Evolutionary conservation across 345 rosid species (phyloP), one percentile per base, ranked within the genome.

Genomic region (Rhodamnia rubescens): DNA sequence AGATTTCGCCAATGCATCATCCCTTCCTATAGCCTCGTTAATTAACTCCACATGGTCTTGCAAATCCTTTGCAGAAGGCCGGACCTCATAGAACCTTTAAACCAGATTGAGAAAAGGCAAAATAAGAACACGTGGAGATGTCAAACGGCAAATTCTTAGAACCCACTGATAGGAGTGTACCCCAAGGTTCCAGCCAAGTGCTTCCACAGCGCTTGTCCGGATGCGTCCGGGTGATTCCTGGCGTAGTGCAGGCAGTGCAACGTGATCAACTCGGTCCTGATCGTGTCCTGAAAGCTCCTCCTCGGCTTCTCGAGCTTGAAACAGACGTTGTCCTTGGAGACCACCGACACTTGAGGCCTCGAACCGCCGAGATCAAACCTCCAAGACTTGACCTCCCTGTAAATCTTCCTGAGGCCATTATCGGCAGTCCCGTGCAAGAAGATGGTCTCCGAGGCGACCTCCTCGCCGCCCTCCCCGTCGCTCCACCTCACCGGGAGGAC

Each of bases 1-100:
- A 5, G 93, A 93, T 85, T 90, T 90, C 22, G 88, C 89, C 86
- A 96, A 88, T 64, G 84, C 85, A 15, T 44, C 91, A 84, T 94
- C 95, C 88, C 91, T 89, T 87, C 90, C 85, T 84, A 92, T 89
- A 59, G 95, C 98, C 88, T 94, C 97, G 54, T 84, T 54, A 57
- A 96, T 90, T 87, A 95, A 88, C 74, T 75, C 89, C 86, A 90
- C 82, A 89, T 95, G 94, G 81, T 94, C 93, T 75, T 92, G 91
- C 92, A 97, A 90, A 90, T 97, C 98, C 85, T 95, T 91, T 83
- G 90, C 94, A 5, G 95, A 92, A 56, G 97, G 98, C 89, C 89
- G 89, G 81, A 86, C 92, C 20, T 93, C 99, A 88, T 86, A 90
- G 26, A 85, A 89, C 86, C 99, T 97, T 86, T 86, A 94, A 87